These are phyloP conservation scores for Dictyostelium purpureum DNA, from an alignment of 78 protist genomes.

Conservation along the genomic window DNA sequence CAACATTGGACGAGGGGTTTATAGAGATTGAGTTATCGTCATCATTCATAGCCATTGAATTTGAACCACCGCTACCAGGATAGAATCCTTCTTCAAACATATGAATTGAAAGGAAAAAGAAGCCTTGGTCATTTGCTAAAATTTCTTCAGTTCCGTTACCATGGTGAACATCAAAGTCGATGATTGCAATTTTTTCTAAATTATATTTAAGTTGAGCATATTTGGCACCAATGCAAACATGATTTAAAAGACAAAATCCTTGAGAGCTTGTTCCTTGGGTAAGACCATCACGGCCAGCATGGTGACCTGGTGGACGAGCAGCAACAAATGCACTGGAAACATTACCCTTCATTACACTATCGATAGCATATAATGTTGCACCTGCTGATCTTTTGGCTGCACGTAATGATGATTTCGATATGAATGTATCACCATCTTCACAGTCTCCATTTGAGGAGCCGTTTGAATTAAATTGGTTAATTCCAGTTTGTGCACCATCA, in stretches of 20 bases:
- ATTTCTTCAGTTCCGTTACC: conserved; percentile 93
- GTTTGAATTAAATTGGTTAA: not conserved
- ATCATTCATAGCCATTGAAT: not conserved
- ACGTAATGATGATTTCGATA: conserved; percentile 17
- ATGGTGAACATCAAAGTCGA: conserved; percentile 95
- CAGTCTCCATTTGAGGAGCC: not conserved
- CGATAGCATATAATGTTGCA: conserved; percentile 43
- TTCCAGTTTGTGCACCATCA: conserved; percentile 44
- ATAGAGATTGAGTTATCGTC: not conserved
- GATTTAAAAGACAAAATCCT: conserved; percentile 92
- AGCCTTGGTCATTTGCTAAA: conserved; percentile 68
- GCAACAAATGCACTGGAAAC: conserved; percentile 67
- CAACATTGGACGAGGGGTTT: conserved; percentile 20
- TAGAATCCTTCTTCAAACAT: conserved; percentile 76
- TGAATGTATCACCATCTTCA: conserved; percentile 74
- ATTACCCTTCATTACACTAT: conserved; percentile 47
- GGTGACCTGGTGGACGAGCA: conserved; percentile 82
- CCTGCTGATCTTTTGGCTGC: conserved; percentile 68
- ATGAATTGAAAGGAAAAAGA: conserved; percentile 51
- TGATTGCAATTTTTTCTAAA: conserved; percentile 67
- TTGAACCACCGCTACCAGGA: conserved; percentile 47
- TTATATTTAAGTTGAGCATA: conserved; percentile 67
- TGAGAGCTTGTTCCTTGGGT: conserved; percentile 72
- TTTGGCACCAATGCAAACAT: conserved; percentile 91
- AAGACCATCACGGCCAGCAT: conserved; percentile 76